Percentiles rank a stretch among this genome's conserved stretches.
phyloP scores from a whole-genome alignment of 345 rosid species.

The Draba incana region DNA sequence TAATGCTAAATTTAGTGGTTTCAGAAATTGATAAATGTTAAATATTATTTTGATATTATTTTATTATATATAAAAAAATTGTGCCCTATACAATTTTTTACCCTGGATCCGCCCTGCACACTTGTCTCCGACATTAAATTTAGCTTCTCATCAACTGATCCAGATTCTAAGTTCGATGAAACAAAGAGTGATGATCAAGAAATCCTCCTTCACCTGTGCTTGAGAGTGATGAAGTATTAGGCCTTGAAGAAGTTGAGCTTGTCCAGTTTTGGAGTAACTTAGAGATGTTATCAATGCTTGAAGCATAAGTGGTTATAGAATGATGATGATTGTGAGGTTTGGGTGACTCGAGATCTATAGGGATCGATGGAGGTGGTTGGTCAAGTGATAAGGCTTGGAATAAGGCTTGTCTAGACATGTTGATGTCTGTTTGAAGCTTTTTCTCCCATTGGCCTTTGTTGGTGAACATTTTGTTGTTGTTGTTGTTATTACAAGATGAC shows the following conservation, averaged over 20 bases:
- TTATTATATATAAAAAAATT: too few relatives aligned
- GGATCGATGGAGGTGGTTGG: conserved; percentile 41
- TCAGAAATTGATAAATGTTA: too few relatives aligned
- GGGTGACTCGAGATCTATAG: conserved; percentile 27
- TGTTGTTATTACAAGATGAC: conserved; percentile 20
- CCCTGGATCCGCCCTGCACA: too few relatives aligned
- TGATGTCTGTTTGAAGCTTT: conserved; percentile 85
- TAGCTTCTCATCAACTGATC: conserved; percentile 44
- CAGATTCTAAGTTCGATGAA: conserved; percentile 57
- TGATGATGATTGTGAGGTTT: conserved; percentile 15
- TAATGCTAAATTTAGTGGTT: too few relatives aligned
- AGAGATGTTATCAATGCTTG: conserved; percentile 69
- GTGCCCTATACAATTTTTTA: too few relatives aligned
- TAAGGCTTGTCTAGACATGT: conserved; percentile 81
- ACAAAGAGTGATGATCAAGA: conserved; percentile 52
- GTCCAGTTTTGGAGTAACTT: conserved; percentile 69
- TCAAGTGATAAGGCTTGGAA: conserved; percentile 78
- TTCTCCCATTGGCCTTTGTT: conserved; percentile 89
- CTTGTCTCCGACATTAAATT: conserved; percentile 50
- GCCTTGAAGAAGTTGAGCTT: conserved; percentile 42
- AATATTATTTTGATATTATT: too few relatives aligned
- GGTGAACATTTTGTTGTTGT: conserved; percentile 2
- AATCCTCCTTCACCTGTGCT: conserved; percentile 44
- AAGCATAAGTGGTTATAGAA: conserved; percentile 50
- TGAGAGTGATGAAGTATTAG: conserved; percentile 42